phyloP scores from a whole-genome alignment of 1,284 basidiomycete species.

The Tremellales sp. region DNA sequence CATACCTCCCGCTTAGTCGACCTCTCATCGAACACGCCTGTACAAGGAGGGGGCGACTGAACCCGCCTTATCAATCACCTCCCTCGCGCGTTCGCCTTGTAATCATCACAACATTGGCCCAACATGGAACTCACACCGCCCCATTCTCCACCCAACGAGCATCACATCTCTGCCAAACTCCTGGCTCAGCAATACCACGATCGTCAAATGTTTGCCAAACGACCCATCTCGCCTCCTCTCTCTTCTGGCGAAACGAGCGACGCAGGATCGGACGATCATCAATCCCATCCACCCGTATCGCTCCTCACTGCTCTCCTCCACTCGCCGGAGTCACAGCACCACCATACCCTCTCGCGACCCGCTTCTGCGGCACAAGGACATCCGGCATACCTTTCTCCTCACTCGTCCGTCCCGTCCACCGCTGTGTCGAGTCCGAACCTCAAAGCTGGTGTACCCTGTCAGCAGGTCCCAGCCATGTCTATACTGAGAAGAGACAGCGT shows the following conservation, averaged over 20 bases:
- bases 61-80: too few relatives aligned
- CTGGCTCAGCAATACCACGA: not conserved
- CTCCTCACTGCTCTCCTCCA: slow-evolving; percentile 29
- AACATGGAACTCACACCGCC: not conserved
- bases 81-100: too few relatives aligned
- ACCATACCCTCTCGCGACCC: not conserved
- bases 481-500: slow-evolving; percentile 29
- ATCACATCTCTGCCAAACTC: not conserved
- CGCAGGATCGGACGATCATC: not conserved
- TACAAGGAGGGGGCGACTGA: too few relatives aligned
- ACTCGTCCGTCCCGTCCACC: slow-evolving; percentile 27
- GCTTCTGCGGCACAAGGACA: not conserved
- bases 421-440: slow-evolving; percentile 26
- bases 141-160: not conserved
- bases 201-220: not conserved
- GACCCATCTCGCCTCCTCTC: not conserved
- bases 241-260: not conserved
- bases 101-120: too few relatives aligned
- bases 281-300: slow-evolving; percentile 16
- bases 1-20: too few relatives aligned
- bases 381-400: slow-evolving; percentile 12
- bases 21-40: too few relatives aligned
- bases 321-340: too few relatives aligned
- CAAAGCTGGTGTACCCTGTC: not conserved
- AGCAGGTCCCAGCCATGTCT: slow-evolving; percentile 11